Evolutionary conservation across 2,329 filamentous ascomycete genomes (phyloP), one percentile per base, ranked within the genome.

Genomic region (Penicillium digitatum): DNA sequence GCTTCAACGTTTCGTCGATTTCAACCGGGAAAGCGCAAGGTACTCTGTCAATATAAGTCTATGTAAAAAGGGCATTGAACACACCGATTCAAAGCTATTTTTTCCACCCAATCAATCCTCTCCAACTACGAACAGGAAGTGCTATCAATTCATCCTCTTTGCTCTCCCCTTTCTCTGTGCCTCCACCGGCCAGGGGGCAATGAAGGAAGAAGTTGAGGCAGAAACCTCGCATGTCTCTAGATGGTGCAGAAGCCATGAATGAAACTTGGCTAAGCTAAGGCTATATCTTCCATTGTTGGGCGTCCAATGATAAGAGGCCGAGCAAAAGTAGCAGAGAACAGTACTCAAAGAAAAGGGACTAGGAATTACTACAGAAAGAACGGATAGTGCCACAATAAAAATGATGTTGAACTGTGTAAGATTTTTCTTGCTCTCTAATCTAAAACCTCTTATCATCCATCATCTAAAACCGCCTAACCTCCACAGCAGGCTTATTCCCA

Each of bases 401-500:
- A n/a, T n/a, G n/a, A n/a, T n/a, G n/a, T n/a, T n/a, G n/a, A n/a
- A n/a, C n/a, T n/a, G n/a, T n/a, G 32, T n/a, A 34, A n/a, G 32
- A 4, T 34, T 34, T 3, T 9, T 34, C 9, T 35, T 10, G 34
- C 16, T 35, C n/a, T 35, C n/a, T 18, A 10, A 9, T 9, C n/a
- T 5, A 10, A 18, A 35, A 10, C 22, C 22, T 26, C 9, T 22
- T 22, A 42, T n/a, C 14, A 6, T 34, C 48, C 18, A 43, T 27
- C 7, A 22, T 27, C 34, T 63, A 65, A 22, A 62, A 63, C 22
- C 63, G 52, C 20, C 58, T 45, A 2, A n/a, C 27, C 48, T 65
- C 63, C 45, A 48, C 45, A 32, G 16, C 60, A 43, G 64, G 64
- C 52, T 59, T 55, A 35, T 56, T 66, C 2, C 47, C 56, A 45